Conservation (phyloP, 2,329 filamentous ascomycete species). For the Phaeosphaeriaceae sp. region DNA sequence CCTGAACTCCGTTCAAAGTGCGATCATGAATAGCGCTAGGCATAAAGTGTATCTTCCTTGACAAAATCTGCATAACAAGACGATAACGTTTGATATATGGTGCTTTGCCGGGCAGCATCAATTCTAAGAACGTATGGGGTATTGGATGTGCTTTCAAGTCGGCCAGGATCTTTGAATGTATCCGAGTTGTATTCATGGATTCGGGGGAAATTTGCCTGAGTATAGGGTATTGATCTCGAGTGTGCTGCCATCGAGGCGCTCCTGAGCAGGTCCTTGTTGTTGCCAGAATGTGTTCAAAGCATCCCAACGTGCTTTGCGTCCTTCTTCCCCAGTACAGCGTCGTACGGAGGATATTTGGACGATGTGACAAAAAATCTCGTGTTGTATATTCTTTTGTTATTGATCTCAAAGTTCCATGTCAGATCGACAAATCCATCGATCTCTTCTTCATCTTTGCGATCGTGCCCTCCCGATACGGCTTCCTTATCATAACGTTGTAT, state of each 20-base stretch:
- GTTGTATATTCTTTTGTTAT: not conserved
- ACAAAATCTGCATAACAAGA: no score
- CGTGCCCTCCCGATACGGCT: not conserved
- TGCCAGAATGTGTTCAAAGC: not conserved
- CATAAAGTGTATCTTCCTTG: no score
- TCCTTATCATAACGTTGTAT: slow-evolving; percentile 1
- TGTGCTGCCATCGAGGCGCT: not conserved
- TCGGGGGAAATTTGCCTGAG: no score
- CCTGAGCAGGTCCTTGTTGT: no score
- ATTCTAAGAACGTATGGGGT: no score
- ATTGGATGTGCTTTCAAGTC: no score
- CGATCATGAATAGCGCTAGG: no score
- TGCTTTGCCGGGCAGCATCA: no score
- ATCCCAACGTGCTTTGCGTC: slow-evolving; percentile 1
- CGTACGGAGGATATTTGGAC: slow-evolving; percentile 5
- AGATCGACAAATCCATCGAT: slow-evolving; percentile 6
- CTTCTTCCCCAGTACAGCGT: slow-evolving; percentile 8
- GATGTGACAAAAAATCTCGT: slow-evolving; percentile 6
- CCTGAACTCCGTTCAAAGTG: no score
- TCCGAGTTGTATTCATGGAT: no score
- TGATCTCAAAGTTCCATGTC: not conserved
- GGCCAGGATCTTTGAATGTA: no score
- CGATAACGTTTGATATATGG: no score
- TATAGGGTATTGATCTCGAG: not conserved
- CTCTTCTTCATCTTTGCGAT: not conserved